phyloP scores from a whole-genome alignment of 805 yeast species.

The Priceomyces medius region DNA sequence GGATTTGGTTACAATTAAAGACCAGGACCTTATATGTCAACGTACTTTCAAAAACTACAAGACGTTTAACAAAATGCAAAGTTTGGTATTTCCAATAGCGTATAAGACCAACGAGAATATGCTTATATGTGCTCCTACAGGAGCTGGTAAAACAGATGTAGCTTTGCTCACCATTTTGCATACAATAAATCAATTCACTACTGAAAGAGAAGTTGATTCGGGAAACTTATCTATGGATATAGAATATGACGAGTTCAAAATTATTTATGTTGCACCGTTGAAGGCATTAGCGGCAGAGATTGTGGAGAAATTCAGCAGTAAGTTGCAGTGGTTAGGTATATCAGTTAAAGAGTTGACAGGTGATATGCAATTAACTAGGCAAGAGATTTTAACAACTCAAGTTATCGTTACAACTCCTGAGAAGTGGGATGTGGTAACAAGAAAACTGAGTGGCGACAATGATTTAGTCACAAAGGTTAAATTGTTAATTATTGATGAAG shows the following conservation, averaged over 20 bases:
- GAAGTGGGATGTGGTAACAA: constrained; percentile 96
- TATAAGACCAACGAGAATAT: constrained; percentile 91
- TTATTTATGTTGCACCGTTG: constrained; percentile 89
- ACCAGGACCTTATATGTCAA: constrained; percentile 74
- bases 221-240: constrained; percentile 56
- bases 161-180: constrained; percentile 80
- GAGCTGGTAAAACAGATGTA: constrained; percentile 97
- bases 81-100: constrained; percentile 87
- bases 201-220: constrained; percentile 48
- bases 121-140: constrained; percentile 96
- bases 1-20: constrained; percentile 54
- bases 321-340: constrained; percentile 82
- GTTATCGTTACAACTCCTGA: constrained; percentile 93
- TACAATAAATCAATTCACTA: constrained; percentile 69
- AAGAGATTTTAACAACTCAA: constrained; percentile 80
- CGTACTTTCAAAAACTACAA: constrained; percentile 82
- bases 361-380: constrained; percentile 86
- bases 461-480: constrained; percentile 83
- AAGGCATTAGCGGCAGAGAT: constrained; percentile 96
- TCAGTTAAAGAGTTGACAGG: constrained; percentile 88
- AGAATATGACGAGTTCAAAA: constrained; percentile 81
- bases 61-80: constrained; percentile 82
- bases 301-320: constrained; percentile 80
- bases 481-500: constrained; percentile 90
- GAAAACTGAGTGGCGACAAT: constrained; percentile 86